These are phyloP conservation scores for Camellia lanceoleosa DNA, from an alignment of 148 eudicot species.

Conservation along the genomic window DNA sequence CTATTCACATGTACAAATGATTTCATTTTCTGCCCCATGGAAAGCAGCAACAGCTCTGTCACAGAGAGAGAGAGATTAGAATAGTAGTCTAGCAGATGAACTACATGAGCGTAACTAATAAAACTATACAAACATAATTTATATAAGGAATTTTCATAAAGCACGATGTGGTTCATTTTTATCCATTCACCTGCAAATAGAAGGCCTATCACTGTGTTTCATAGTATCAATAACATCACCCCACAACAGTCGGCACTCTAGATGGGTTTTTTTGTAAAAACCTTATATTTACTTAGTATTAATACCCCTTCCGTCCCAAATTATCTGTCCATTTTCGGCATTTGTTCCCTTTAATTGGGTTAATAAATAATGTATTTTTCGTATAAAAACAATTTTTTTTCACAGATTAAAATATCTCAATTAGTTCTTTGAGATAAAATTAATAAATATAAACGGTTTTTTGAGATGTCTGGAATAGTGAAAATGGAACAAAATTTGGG, in stretches of 20 bases:
- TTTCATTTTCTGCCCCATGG: slow-evolving; percentile 57
- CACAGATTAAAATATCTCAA: too few species aligned
- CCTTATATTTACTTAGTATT: background rate
- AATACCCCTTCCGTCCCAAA: too few species aligned
- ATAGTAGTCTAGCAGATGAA: background rate
- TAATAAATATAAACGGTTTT: too few species aligned
- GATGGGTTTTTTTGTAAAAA: background rate
- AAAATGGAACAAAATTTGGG: too few species aligned
- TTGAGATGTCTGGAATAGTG: too few species aligned
- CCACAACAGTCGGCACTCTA: background rate
- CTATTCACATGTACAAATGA: background rate
- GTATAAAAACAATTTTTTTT: too few species aligned
- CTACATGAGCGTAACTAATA: background rate
- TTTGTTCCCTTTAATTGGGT: too few species aligned
- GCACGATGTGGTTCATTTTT: background rate
- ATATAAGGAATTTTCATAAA: background rate
- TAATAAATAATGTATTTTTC: too few species aligned
- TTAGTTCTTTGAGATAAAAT: too few species aligned
- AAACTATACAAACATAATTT: background rate
- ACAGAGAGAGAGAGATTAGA: background rate
- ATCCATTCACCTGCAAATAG: background rate
- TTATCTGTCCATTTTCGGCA: too few species aligned
- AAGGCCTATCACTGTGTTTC: background rate
- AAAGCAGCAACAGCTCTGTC: slow-evolving; percentile 54
- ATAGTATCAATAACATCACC: background rate